Conservation (phyloP, 805 yeast genomes). For the Saccharomyces kudriavzevii region DNA sequence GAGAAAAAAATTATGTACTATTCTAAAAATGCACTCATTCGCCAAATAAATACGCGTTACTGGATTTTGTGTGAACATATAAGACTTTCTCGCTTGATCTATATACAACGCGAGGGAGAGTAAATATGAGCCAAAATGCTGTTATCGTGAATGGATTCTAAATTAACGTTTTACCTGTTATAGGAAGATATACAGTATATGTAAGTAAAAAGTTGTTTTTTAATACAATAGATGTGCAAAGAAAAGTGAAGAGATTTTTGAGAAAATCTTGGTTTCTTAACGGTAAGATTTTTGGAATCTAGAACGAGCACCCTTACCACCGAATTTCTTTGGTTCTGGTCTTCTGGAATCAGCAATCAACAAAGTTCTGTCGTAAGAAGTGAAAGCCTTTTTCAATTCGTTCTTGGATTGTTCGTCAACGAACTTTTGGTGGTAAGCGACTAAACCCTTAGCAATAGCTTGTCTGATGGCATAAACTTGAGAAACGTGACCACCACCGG, state of each 20-base stretch:
- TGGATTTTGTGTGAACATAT: background rate
- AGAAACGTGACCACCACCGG: constrained; percentile 99
- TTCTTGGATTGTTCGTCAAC: constrained; percentile 98
- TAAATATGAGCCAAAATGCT: background rate
- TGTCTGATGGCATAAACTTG: constrained; percentile 99
- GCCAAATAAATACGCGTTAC: background rate
- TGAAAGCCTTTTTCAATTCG: constrained; percentile 94
- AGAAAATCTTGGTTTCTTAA: constrained; percentile 38
- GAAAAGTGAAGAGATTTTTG: background rate
- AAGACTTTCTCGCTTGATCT: background rate
- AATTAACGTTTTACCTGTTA: constrained; percentile 25
- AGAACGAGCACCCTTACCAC: constrained; percentile 99
- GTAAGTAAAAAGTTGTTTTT: constrained; percentile 5
- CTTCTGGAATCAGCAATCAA: constrained; percentile 98
- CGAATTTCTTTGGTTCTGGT: constrained; percentile 99
- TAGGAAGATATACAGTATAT: constrained; percentile 29
- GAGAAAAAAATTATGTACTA: background rate
- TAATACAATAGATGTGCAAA: constrained; percentile 2
- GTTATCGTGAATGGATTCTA: background rate
- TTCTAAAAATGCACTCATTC: background rate
- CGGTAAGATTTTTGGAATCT: constrained; percentile 99
- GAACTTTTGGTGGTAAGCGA: constrained; percentile 97
- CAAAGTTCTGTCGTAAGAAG: constrained; percentile 95
- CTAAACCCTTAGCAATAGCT: constrained; percentile 97
- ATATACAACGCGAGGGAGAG: too few species aligned